Base-by-base conservation (phyloP, 129 eudicot genomes). In the Logfia minima region DNA sequence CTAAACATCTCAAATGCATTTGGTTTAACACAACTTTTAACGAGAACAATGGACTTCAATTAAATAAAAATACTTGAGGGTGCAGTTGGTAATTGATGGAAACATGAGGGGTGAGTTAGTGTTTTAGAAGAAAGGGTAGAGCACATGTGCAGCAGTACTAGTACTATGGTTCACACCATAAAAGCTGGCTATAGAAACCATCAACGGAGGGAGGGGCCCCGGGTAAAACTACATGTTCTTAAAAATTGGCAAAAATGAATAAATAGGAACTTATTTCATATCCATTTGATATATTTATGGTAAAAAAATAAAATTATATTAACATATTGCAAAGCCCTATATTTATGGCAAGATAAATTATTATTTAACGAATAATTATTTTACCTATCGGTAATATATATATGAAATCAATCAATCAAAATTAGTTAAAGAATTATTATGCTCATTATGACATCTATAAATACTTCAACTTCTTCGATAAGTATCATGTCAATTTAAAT, bases 111-210 rank as follows among this genome's bases (percentile, higher is more conserved):
- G 74, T 43, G 22, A 41, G 9, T 3, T 3, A 3, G 56, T 67
- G 58, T 77, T 32, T 5, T 11, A 16, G 5, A 7, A 52, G 11
- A 66, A 56, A 39, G 51, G 32, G 82, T 78, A 58, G 24, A 65
- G 71, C 77, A 60, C 82, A 78, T 78, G 82, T 79, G 60, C 2
- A 16, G 75, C 14, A 43, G 51, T 23, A 39, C 77, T 71, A 64
- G 71, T 26, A 43, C 53, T 45, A 45, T 13, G 64, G 67, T 8
- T 71, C 83, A 79, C 83, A 79, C 72, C 41, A 71, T 45, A 71
- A 71, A 71, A 61, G 61, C 71, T 37, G 63, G 72, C 56, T 32
- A 23, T 60, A 11, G 53, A 45, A 45, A 45, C 53, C 53, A 45
- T 45, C 53, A 45, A 11, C 4, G 5, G 17, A 45, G 53, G 18